Base-by-base conservation (phyloP, 1,139 yeast species). In the Yamadazyma friedrichii region DNA sequence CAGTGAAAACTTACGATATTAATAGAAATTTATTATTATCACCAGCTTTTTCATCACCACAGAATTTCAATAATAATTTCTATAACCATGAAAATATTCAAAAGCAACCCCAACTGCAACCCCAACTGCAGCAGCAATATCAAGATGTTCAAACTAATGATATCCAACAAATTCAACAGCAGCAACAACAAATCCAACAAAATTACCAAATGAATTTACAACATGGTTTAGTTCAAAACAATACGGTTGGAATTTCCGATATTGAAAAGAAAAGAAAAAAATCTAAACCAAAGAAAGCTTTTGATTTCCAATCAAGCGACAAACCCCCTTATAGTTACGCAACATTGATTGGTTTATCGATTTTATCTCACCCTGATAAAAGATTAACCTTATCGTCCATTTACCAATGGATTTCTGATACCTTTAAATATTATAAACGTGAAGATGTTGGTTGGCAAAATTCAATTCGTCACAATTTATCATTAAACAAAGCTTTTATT, bases 291-390 rank as follows among this genome's bases (percentile, higher is more conserved):
- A 42, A 51, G 47, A 49, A 42, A 47, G 50, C 43, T 43, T 60
- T 69, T 55, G 63, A 70, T 53, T 58, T 70, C 41, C 58, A 62
- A 57, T 74, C 84, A 49, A 50, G 63, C 48, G 64, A 69, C 47
- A 93, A 94, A 62, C 98, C 98, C 3, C 96, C 96, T 2, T 91
- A 83, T 56, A 88, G 96, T 4, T 93, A 93, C 59, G 98, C 98
- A 8, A 84, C 93, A 32, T 73, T 93, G 47, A 93, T 93, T 48
- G 98, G 97, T 4, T 84, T 93, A 83, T 93, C 98, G 2, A 89
- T 93, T 42, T 68, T 93, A 48, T 81, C 95, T 46, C 82, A 95
- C n/a, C 81, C 83, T 1, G 83, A 80, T 24, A 82, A 88, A 45
- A 80, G 81, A 54, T 74, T 94, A 41, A 93, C 98, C 0, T 72